Evolutionary conservation across 1,284 basidiomycete species (phyloP).

Genomic region (Termitomyces sp.): DNA sequence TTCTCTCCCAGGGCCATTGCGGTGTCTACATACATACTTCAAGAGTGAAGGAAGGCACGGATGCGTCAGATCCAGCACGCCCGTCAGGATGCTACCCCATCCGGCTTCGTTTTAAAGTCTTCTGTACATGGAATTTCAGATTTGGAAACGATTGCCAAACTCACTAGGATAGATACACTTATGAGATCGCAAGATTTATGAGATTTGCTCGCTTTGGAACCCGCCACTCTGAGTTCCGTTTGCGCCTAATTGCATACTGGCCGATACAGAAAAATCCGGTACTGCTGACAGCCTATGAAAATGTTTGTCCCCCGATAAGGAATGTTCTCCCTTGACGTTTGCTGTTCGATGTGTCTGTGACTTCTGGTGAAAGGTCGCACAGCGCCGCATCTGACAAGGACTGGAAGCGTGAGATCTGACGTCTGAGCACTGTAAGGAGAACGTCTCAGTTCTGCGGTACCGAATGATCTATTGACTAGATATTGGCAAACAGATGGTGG

Average conservation of each 20-base stretch:
- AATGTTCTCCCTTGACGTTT: slow-evolving; percentile 8
- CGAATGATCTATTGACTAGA: slow-evolving; percentile 5
- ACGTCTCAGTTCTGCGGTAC: slow-evolving; percentile 9
- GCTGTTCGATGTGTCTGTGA: slow-evolving; percentile 7
- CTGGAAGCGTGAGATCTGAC: slow-evolving; percentile 3
- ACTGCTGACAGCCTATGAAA: not conserved
- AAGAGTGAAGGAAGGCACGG: slow-evolving; percentile 20
- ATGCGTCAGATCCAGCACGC: slow-evolving; percentile 18
- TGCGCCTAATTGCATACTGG: not conserved
- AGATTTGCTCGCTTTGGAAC: slow-evolving; percentile 1
- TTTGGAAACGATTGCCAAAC: slow-evolving; percentile 4
- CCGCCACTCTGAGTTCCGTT: not conserved
- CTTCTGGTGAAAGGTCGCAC: not conserved
- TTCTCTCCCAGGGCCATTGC: slow-evolving; percentile 13
- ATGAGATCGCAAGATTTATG: slow-evolving; percentile 4
- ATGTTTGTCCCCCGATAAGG: slow-evolving; percentile 3
- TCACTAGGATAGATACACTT: not conserved
- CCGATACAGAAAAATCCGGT: not conserved
- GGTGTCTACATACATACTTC: slow-evolving; percentile 7
- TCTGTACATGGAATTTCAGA: slow-evolving; percentile 9
- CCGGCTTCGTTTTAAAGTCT: slow-evolving; percentile 18
- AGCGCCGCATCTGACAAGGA: slow-evolving; percentile 7
- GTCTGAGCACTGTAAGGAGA: not conserved
- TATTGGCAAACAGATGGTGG: slow-evolving; percentile 12
- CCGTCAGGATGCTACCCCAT: slow-evolving; percentile 18